Evolutionary conservation across 106 monocot genomes (phyloP).

Genomic region (Platanthera guangdongensis): DNA sequence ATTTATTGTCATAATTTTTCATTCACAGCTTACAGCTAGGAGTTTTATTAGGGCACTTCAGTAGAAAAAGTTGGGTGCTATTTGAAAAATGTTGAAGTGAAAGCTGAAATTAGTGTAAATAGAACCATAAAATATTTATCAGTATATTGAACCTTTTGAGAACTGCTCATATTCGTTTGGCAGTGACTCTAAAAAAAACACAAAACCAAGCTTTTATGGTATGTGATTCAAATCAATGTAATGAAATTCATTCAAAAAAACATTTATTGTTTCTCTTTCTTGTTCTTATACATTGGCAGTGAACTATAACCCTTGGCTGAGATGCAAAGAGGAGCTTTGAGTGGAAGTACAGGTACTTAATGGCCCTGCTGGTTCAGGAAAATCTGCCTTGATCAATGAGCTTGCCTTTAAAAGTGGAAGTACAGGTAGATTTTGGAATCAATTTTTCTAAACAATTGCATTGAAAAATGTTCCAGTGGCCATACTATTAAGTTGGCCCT

Average conservation of each 20-base stretch:
- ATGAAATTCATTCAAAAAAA: no score
- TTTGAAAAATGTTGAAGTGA: conserved; percentile 29
- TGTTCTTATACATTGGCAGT: no score
- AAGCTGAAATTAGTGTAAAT: conserved; percentile 8
- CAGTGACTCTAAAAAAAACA: no score
- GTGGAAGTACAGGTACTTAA: conserved; percentile 43
- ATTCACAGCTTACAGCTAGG: conserved; percentile 39
- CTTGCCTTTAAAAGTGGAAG: conserved; percentile 42
- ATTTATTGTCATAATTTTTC: not conserved
- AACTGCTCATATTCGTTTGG: conserved; percentile 3
- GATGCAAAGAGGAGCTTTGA: conserved; percentile 62
- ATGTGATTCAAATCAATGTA: no score
- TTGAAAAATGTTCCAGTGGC: not conserved
- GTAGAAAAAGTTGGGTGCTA: conserved; percentile 79
- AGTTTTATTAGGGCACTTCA: conserved; percentile 66
- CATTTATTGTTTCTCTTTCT: no score
- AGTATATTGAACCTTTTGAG: conserved; percentile 23
- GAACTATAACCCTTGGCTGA: not conserved
- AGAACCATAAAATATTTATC: conserved; percentile 15
- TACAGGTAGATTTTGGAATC: conserved; percentile 33
- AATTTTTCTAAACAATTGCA: not conserved
- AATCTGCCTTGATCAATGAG: conserved; percentile 68
- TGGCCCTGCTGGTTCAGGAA: conserved; percentile 77
- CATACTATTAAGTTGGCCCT: not conserved
- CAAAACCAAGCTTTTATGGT: no score